Base-by-base conservation (phyloP, 805 yeast species). In the Yarrowia yakushimensis region DNA sequence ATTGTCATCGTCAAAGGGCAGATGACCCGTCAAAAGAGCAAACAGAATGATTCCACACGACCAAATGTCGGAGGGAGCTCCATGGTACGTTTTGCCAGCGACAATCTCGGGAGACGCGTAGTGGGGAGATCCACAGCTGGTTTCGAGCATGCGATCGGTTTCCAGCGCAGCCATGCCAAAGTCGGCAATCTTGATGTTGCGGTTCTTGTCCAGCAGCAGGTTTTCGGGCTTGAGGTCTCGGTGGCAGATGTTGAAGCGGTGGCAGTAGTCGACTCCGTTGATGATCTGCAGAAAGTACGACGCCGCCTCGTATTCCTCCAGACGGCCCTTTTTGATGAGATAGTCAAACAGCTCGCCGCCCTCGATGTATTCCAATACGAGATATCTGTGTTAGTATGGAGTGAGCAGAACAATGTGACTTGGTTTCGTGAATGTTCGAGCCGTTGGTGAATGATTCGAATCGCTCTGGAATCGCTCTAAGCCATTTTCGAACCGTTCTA, bases 111-210 rank as follows among this genome's bases (percentile, higher is more conserved):
- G 99, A 10, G 97, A 90, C 1, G 98, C 99, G 74, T 94, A 94
- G 74, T 94, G 99, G 9, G 99, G 99, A 17, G 97, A 91, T 1
- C 99, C 99, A 75, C 99, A 94, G 18, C 96, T 86, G 4, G 99
- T 94, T 73, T 93, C 97, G 63, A 94, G 78, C 70, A 93, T 76
- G 68, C 87, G 84, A 67, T 86, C 93, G n/a, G 77, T 72, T 73
- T 94, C 98, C 48, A 94, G 77, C 7, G 99, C 98, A 17, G 99
- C 99, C 99, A 94, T 94, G 33, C 99, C 99, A 73, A 94, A 94
- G 75, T 94, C 99, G 10, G 99, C 99, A 67, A 94, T 90, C 74
- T 94, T 94, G 73, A 94, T 92, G 73, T 90, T 91, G 66, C 86
- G 83, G 72, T 90, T 82, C 71, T 86, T 85, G 76, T 92, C 98